Conservation (phyloP, 257 asterid genomes). For the Solanum rostratum region DNA sequence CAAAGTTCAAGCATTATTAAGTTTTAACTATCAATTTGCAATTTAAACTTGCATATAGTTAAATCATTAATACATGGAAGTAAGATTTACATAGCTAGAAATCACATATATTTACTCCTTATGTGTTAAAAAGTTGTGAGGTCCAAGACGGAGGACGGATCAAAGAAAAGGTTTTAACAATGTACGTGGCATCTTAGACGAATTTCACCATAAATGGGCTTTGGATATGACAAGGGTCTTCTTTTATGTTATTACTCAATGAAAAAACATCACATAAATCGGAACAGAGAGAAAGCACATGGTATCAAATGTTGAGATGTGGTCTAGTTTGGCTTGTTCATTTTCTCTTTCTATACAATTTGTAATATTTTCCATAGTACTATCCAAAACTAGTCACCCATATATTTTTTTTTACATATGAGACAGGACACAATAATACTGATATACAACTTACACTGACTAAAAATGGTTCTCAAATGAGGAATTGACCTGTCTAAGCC, state of each 20-base stretch:
- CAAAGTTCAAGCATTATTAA: not conserved
- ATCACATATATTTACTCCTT: not conserved
- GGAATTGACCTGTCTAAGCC: not conserved
- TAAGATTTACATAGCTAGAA: not conserved
- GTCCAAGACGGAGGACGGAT: not conserved
- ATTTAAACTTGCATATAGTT: not conserved
- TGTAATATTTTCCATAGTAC: not conserved
- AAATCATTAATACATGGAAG: no score
- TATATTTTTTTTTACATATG: not conserved
- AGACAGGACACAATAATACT: not conserved
- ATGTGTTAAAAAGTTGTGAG: not conserved
- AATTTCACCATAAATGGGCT: not conserved
- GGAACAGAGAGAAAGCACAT: not conserved
- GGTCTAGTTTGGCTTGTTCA: not conserved
- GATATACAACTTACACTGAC: not conserved
- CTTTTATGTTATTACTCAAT: not conserved
- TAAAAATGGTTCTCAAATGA: not conserved
- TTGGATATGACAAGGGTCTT: not conserved
- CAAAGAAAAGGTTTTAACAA: not conserved
- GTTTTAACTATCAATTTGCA: no score
- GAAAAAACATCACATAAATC: not conserved
- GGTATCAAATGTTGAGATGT: not conserved
- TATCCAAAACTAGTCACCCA: not conserved
- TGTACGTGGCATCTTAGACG: not conserved
- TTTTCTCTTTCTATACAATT: not conserved